Percentiles rank a stretch among this genome's conserved stretches.
Conservation (phyloP, 2,329 filamentous ascomycete species). For the Tolypocladium amazonense region DNA sequence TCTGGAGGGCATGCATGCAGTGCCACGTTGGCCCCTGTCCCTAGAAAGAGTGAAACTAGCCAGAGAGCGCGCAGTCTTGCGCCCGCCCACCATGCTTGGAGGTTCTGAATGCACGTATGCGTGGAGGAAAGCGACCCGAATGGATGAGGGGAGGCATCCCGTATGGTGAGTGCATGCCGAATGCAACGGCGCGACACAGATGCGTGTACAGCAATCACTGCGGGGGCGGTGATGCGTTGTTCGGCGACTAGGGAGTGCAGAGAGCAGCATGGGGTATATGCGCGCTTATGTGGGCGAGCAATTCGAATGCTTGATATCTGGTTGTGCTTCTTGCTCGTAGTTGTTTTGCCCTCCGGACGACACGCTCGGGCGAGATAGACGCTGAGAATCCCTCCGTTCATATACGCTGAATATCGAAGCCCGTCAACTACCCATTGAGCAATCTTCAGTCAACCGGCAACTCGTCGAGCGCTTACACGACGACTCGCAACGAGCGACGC, state of each 20-base stretch:
- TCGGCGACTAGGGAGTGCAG: not conserved
- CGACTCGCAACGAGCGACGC: not conserved
- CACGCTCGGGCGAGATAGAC: not conserved
- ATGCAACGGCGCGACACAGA: not conserved
- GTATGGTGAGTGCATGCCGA: not conserved
- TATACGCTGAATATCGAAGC: not conserved
- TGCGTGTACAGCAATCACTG: not conserved
- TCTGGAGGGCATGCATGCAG: constrained; percentile 3
- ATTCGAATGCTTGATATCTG: not conserved
- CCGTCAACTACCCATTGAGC: not conserved
- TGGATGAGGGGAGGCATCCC: not conserved
- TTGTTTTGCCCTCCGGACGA: not conserved
- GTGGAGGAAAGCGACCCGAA: not conserved
- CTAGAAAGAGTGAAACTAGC: not conserved
- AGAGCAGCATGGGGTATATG: not conserved
- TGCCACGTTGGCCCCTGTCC: constrained; percentile 4
- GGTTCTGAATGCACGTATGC: not conserved
- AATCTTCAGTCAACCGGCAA: not conserved
- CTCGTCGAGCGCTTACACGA: not conserved
- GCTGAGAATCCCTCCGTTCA: not conserved
- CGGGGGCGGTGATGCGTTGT: not conserved
- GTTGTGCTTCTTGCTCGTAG: not conserved
- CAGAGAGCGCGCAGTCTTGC: not conserved
- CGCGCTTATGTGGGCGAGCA: not conserved
- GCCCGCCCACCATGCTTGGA: not conserved